Percentiles rank a stretch among this genome's conserved stretches.
phyloP scores from a whole-genome alignment of 2,329 filamentous ascomycete species.

The Calonectria pseudoturangicola region DNA sequence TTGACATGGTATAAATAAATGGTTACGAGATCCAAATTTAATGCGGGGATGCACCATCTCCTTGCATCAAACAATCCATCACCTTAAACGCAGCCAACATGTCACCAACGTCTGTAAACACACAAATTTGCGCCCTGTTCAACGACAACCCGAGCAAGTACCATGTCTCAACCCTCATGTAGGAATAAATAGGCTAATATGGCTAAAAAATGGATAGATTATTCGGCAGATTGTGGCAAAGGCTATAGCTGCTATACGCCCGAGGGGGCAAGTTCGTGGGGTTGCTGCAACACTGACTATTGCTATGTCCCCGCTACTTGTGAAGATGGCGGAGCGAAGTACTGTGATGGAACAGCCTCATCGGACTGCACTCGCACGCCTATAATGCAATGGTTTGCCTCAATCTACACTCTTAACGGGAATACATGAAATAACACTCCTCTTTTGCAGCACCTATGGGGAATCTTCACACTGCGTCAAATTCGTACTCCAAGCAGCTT shows the following conservation, averaged over 20 bases:
- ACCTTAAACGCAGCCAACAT: neutral
- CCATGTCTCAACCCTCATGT: no score
- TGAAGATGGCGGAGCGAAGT: conserved; percentile 19
- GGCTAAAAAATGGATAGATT: neutral
- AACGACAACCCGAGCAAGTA: conserved; percentile 20
- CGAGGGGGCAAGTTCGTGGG: conserved; percentile 3
- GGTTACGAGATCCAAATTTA: neutral
- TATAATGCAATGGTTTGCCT: conserved; percentile 21
- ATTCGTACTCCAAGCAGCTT: conserved; percentile 13
- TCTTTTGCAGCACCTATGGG: neutral
- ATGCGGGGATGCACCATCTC: neutral
- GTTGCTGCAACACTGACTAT: conserved; percentile 12
- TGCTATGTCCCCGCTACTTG: conserved; percentile 16
- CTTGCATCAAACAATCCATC: neutral
- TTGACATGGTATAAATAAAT: neutral
- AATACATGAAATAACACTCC: neutral
- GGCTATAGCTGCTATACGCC: conserved; percentile 14
- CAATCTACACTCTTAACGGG: no score
- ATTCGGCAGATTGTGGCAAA: neutral
- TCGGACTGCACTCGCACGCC: conserved; percentile 8
- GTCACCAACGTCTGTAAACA: neutral
- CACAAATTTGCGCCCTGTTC: conserved; percentile 13
- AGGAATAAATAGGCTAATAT: neutral
- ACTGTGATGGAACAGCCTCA: conserved; percentile 1
- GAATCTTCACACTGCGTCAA: conserved; percentile 11